Percentiles rank a stretch among this genome's conserved stretches.
Conservation (phyloP, 2,329 filamentous ascomycete genomes). For the Clarireedia homoeocarpa region DNA sequence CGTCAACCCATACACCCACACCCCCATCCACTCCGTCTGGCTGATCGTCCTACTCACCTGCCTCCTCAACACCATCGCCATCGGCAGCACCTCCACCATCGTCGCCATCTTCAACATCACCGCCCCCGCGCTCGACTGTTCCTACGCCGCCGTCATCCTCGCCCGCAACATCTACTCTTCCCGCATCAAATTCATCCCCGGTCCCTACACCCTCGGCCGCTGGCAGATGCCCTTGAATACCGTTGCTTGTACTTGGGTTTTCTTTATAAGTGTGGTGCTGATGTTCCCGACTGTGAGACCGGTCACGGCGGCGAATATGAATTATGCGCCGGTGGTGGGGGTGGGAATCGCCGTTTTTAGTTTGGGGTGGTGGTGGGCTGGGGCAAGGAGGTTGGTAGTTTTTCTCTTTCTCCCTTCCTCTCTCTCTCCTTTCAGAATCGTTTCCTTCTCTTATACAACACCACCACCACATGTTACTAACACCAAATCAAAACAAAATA, state of each 20-base stretch:
- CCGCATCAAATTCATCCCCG: constrained; percentile 27
- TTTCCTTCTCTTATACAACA: no score
- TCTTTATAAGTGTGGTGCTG: constrained; percentile 54
- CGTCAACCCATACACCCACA: constrained; percentile 45
- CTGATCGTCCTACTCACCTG: constrained; percentile 51
- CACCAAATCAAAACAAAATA: not conserved
- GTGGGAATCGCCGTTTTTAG: constrained; percentile 41
- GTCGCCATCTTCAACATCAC: constrained; percentile 46
- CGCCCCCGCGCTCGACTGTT: constrained; percentile 43
- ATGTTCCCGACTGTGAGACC: constrained; percentile 43
- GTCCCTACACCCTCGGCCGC: constrained; percentile 48
- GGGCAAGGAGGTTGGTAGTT: constrained; percentile 19
- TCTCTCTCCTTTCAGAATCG: not conserved
- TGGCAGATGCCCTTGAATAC: constrained; percentile 48
- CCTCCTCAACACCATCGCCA: constrained; percentile 42
- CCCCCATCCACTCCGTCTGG: constrained; percentile 57
- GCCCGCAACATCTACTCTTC: constrained; percentile 21
- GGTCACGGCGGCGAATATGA: constrained; percentile 42
- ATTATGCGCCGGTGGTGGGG: constrained; percentile 41
- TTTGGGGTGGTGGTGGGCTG: constrained; percentile 38
- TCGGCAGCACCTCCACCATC: constrained; percentile 43
- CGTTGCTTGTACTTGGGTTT: constrained; percentile 51
- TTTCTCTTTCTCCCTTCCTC: not conserved
- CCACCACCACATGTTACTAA: no score
- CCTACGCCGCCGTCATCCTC: constrained; percentile 54